Evolutionary conservation across 306 rosid species (phyloP).

Genomic region (Ammopiptanthus mongolicus): DNA sequence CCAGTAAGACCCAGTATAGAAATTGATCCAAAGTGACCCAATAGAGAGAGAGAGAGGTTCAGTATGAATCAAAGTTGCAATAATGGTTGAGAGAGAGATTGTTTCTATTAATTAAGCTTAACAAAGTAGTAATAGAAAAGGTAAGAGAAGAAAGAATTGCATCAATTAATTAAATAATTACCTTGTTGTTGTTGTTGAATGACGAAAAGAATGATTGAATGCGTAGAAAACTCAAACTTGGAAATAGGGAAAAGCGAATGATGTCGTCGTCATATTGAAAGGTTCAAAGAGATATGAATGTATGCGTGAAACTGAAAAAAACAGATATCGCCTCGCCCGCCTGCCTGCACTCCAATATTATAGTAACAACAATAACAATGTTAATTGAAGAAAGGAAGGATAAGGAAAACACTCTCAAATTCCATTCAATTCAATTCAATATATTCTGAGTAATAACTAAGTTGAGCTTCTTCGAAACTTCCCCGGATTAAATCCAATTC

Average conservation of each 20-base stretch:
- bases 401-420: neutral
- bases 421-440: neutral
- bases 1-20: neutral
- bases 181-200: conserved; percentile 19
- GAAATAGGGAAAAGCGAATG: neutral
- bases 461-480: conserved; percentile 24
- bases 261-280: conserved; percentile 8
- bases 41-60: too few species aligned
- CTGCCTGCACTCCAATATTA: too few species aligned
- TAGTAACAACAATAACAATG: too few species aligned
- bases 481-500: neutral
- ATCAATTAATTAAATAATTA: neutral
- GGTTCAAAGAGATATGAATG: neutral
- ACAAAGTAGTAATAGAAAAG: neutral
- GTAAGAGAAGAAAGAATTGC: neutral
- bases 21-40: conserved; percentile 1
- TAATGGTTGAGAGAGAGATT: neutral
- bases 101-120: neutral
- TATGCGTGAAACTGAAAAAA: neutral
- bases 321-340: neutral
- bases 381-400: neutral
- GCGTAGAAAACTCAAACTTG: neutral
- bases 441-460: too few species aligned
- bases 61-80: neutral
- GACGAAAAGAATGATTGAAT: neutral